Conservation (phyloP, 2,329 filamentous ascomycete genomes). For the Curvularia spicifera region DNA sequence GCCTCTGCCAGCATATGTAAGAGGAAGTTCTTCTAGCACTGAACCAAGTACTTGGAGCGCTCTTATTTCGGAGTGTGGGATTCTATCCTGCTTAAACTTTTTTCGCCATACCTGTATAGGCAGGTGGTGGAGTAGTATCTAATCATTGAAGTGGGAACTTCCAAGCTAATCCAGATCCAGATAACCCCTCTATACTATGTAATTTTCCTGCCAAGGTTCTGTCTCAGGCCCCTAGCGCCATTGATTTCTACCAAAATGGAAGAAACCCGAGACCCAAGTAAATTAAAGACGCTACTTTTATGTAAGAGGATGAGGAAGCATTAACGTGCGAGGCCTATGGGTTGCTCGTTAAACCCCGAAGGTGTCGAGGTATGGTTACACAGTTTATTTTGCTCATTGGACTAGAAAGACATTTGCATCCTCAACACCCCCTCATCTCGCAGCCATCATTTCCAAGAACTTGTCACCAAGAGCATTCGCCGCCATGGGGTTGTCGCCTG, state of each 20-base stretch:
- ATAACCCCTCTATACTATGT: neutral
- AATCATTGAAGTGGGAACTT: too few relatives aligned
- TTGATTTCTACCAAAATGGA: neutral
- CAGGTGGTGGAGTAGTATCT: neutral
- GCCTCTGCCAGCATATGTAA: neutral
- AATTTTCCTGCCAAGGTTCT: neutral
- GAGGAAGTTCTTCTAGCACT: neutral
- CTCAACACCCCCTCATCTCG: neutral
- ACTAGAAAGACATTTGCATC: neutral
- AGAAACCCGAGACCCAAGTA: neutral
- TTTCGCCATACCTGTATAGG: neutral
- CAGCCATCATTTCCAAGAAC: slow-evolving; percentile 44
- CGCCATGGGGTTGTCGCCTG: slow-evolving; percentile 43
- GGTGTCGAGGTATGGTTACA: neutral
- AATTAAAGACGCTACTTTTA: neutral
- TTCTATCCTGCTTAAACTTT: neutral
- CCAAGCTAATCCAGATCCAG: neutral
- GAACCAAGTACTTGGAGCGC: too few relatives aligned
- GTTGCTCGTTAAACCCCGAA: neutral
- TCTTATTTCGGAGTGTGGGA: too few relatives aligned
- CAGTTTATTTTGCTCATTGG: neutral
- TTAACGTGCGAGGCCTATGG: neutral
- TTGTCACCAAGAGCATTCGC: slow-evolving; percentile 43
- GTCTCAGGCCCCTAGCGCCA: neutral
- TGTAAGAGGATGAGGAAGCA: neutral